phyloP scores from a whole-genome alignment of 441 rosid species.

The Metrosideros polymorpha region DNA sequence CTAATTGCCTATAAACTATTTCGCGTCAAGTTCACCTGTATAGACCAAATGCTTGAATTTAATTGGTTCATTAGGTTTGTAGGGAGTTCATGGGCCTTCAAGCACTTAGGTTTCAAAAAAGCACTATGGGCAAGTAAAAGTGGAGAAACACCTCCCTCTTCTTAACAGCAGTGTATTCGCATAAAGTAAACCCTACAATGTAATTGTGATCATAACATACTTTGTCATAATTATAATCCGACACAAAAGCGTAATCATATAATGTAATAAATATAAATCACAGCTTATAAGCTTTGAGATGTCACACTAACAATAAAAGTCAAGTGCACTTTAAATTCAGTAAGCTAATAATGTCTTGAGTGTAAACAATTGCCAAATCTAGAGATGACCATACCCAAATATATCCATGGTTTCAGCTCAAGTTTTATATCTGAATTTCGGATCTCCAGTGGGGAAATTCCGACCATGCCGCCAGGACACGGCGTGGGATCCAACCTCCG shows the following conservation, averaged over 20 bases:
- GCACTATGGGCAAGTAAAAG: background rate
- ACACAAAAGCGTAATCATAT: no score
- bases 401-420: background rate
- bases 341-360: background rate
- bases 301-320: background rate
- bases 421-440: background rate
- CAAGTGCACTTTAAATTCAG: background rate
- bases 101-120: no score
- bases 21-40: background rate
- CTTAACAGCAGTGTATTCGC: background rate
- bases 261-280: background rate
- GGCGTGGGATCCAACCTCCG: background rate
- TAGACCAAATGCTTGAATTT: background rate
- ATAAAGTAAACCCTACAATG: background rate
- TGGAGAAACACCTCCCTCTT: background rate
- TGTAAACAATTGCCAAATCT: background rate
- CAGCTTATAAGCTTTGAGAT: background rate
- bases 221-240: background rate
- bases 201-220: background rate
- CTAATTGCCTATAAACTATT: background rate
- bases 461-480: background rate
- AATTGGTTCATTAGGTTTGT: rapidly evolving
- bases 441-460: background rate
- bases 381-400: background rate
- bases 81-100: rapidly evolving